Evolutionary conservation across 1,284 basidiomycete genomes (phyloP), one percentile per base, ranked within the genome.

Genomic region (Trametes sp.): DNA sequence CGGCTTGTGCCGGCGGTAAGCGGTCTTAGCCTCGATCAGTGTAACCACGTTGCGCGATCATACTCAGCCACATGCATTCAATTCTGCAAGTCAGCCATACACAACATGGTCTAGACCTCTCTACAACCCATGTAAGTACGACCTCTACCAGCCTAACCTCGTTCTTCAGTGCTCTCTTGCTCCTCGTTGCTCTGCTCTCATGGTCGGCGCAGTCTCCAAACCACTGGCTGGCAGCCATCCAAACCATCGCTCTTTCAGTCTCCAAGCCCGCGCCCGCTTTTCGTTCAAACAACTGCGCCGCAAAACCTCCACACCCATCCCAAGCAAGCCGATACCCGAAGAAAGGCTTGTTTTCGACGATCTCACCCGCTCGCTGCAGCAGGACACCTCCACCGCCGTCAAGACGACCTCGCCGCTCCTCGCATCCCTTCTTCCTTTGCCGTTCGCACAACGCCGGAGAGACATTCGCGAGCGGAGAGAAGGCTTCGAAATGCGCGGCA

Each of bases 381-480:
- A 50, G 35, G 31, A 19, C 1, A 8, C 35, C 35, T 36, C 21
- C n/a, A 21, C 33, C 9, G 26, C 21, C 2, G 26, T 52, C 2
- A 11, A 28, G 14, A 33, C 44, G 9, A 26, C 57, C 4, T 33
- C 54, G 23, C 35, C 28, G 1, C 61, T 61, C 46, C 48, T 51
- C 11, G 45, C 56, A 19, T 51, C 60, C 2, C 61, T 71, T 26
- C 28, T 70, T 11, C 60, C 64, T 19, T 64, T 71, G 19, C 44
- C 63, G 6, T 65, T 60, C 13, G 70, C 68, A 0, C 68, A 63
- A 33, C 28, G 36, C 11, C 63, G 67, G 6, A 62, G 56, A 36
- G 67, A 67, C 28, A 71, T 71, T 13, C 68, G 69, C 21, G 59
- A 67, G 51, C 66, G 70, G 9, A 41, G 38, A 16, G 70, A 71